phyloP scores from a whole-genome alignment of 257 asterid species.

The Solanum appendiculatum region DNA sequence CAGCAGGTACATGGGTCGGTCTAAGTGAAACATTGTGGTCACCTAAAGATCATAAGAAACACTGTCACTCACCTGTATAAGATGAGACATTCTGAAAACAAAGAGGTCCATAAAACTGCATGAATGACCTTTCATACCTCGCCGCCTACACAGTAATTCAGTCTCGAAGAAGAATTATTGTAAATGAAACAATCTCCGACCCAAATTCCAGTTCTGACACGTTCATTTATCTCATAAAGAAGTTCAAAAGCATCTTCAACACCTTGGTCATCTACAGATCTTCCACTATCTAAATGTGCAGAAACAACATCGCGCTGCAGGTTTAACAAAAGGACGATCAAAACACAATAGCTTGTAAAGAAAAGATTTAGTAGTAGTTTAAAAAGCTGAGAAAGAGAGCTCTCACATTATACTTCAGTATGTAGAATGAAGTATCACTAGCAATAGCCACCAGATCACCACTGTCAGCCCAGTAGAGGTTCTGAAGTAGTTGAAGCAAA shows the following conservation, averaged over 20 bases:
- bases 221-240: conserved; percentile 87
- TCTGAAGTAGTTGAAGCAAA: conserved; percentile 36
- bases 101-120: neutral
- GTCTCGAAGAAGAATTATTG: conserved; percentile 93
- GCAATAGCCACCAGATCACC: conserved; percentile 85
- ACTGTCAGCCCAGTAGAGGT: conserved; percentile 93
- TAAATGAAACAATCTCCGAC: conserved; percentile 99
- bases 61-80: neutral
- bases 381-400: neutral
- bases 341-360: neutral
- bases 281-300: conserved; percentile 86
- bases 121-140: conserved; percentile 45
- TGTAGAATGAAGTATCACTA: conserved; percentile 73
- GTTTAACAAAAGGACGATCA: neutral
- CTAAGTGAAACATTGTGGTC: conserved; percentile 96
- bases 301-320: conserved; percentile 94
- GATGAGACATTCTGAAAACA: neutral
- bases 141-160: conserved; percentile 96
- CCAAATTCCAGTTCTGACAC: conserved; percentile 97
- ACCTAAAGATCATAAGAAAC: conserved; percentile 37
- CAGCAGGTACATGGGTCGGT: conserved; percentile 94
- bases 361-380: neutral
- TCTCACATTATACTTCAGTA: conserved; percentile 67
- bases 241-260: conserved; percentile 98
- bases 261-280: conserved; percentile 83